Conservation (phyloP, 139 green algal genomes). For the Axilococcus clingmanii region DNA sequence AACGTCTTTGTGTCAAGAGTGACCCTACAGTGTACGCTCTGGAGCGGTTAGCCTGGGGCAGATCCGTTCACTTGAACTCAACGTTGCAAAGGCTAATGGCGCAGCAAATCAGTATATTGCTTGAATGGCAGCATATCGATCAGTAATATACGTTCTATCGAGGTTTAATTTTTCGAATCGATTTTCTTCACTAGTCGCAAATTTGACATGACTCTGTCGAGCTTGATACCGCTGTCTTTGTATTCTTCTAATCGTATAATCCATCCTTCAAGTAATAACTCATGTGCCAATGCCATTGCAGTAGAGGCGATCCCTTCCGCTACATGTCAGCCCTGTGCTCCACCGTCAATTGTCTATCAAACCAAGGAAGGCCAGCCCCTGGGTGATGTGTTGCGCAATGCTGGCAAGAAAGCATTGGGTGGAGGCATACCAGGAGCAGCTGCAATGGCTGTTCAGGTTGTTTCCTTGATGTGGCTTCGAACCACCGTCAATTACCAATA, state of each 20-base stretch:
- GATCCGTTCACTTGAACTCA: no score
- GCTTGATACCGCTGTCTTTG: not conserved
- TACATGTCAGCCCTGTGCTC: not conserved
- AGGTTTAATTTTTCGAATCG: no score
- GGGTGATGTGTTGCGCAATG: constrained; percentile 48
- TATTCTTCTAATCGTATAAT: not conserved
- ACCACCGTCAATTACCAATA: constrained; percentile 87
- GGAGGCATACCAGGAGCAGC: constrained; percentile 72
- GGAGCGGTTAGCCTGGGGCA: no score
- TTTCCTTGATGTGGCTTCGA: constrained; percentile 80
- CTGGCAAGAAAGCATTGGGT: constrained; percentile 58
- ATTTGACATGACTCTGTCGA: no score
- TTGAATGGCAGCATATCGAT: no score
- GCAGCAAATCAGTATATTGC: no score
- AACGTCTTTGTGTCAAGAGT: no score
- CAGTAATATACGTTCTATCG: no score
- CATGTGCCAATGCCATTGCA: not conserved
- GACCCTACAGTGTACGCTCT: no score
- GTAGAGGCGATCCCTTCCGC: not conserved
- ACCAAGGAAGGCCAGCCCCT: constrained; percentile 28
- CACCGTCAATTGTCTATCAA: constrained; percentile 11
- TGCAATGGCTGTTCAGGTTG: constrained; percentile 71
- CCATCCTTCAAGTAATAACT: not conserved
- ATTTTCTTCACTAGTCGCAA: no score
- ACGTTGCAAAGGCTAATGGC: no score